phyloP scores from a whole-genome alignment of 495 filamentous ascomycete genomes.

The Bathelium albidoporum region DNA sequence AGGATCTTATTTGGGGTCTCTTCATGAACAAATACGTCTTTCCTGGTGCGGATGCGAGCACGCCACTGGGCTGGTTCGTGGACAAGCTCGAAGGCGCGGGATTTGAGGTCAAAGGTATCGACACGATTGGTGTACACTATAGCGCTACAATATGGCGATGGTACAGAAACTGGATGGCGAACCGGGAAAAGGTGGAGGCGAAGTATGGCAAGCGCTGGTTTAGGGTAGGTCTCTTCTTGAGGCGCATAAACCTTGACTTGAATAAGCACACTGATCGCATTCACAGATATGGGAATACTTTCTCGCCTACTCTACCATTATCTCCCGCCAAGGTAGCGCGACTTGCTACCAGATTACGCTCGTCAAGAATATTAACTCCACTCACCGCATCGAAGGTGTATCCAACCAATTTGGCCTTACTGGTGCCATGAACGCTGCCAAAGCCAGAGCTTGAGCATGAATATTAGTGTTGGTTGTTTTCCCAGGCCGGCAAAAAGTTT shows the following conservation, averaged over 20 bases:
- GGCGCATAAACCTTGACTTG: background rate
- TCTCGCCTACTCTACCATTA: conserved; percentile 87
- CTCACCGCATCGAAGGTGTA: conserved; percentile 85
- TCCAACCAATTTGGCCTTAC: conserved; percentile 59
- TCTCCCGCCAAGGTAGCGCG: conserved; percentile 82
- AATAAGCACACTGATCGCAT: background rate
- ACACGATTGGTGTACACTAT: conserved; percentile 94
- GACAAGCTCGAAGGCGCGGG: conserved; percentile 62
- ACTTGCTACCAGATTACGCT: conserved; percentile 93
- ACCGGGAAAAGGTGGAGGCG: conserved; percentile 84
- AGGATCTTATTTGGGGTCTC: conserved; percentile 77
- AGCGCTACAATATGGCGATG: conserved; percentile 95
- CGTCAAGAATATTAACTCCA: conserved; percentile 97
- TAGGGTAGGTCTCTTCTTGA: conserved; percentile 68
- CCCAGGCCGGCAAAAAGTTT: background rate
- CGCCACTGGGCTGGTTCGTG: conserved; percentile 64
- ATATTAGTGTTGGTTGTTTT: background rate
- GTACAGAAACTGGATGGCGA: conserved; percentile 98
- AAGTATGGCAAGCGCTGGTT: conserved; percentile 97
- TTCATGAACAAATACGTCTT: conserved; percentile 94
- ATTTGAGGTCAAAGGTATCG: conserved; percentile 65
- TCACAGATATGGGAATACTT: conserved; percentile 95
- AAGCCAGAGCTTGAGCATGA: background rate
- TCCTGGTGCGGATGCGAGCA: conserved; percentile 77
- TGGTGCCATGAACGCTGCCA: conserved; percentile 49